A percentile compares a stretch with the other conserved stretches of the same genome.
These are phyloP conservation scores for Funneliformis geosporum DNA, from an alignment of 192 early-diverging fungal species.

Conservation along the genomic window DNA sequence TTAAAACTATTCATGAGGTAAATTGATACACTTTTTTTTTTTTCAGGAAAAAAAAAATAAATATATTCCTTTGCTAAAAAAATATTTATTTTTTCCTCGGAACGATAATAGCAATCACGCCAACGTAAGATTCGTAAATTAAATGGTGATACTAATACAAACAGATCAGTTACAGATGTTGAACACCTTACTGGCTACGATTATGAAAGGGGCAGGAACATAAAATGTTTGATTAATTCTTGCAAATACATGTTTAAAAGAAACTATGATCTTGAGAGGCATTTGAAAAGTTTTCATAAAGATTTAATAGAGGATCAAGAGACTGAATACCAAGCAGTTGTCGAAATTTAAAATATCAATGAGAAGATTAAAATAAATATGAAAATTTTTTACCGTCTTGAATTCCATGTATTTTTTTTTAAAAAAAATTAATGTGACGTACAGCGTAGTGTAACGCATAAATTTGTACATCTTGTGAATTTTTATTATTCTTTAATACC, in stretches of 20 bases:
- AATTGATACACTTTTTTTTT: background rate
- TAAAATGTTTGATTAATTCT: background rate
- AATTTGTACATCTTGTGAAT: no score
- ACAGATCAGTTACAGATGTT: background rate
- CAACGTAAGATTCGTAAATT: background rate
- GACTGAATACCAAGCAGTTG: background rate
- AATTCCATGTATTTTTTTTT: no score
- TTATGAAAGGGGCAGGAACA: slow-evolving; percentile 21
- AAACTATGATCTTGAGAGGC: slow-evolving; percentile 28
- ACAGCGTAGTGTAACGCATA: no score
- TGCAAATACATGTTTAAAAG: slow-evolving; percentile 19
- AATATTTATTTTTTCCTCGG: background rate
- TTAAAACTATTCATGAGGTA: slow-evolving; percentile 11
- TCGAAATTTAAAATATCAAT: no score
- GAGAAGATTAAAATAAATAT: no score
- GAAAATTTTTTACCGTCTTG: no score
- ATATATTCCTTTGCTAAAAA: background rate
- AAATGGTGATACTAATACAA: background rate
- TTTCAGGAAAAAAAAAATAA: background rate
- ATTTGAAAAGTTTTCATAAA: slow-evolving; percentile 17
- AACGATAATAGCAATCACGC: background rate
- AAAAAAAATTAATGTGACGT: no score
- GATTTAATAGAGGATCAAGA: background rate
- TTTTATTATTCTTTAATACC: no score
- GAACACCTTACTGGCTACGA: slow-evolving; percentile 20